Conservation (phyloP, 2,329 filamentous ascomycete species). For the Cladophialophora psammophila region DNA sequence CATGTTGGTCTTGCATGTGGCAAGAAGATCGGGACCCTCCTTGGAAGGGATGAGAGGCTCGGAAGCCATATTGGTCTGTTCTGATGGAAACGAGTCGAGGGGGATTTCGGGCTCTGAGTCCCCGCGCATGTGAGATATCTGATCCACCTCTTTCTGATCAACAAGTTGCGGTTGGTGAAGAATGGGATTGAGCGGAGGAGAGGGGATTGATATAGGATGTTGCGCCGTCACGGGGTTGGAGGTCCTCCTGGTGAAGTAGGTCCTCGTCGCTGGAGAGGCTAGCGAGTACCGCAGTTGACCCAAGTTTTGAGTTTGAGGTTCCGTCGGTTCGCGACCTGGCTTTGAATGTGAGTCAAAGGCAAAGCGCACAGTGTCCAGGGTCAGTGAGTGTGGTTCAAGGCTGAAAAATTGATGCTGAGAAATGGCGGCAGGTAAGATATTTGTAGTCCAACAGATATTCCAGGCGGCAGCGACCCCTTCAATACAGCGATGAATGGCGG, state of each 20-base stretch:
- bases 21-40: background rate
- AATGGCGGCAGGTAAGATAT: slow-evolving; percentile 1
- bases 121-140: background rate
- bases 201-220: background rate
- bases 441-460: slow-evolving; percentile 9
- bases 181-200: background rate
- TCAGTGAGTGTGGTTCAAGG: background rate
- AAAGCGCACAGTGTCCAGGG: background rate
- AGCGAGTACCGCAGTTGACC: background rate
- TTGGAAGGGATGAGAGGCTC: background rate
- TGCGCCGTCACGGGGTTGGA: slow-evolving; percentile 4
- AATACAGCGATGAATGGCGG: slow-evolving; percentile 6
- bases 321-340: background rate
- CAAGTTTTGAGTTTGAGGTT: background rate
- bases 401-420: slow-evolving; percentile 1
- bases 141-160: slow-evolving; percentile 4
- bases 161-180: background rate
- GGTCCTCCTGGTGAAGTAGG: background rate
- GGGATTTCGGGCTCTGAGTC: background rate
- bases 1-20: background rate
- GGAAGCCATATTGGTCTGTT: background rate
- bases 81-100: background rate
- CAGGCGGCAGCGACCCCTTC: background rate
- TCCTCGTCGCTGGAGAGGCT: background rate
- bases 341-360: background rate